Percentiles rank a stretch among this genome's conserved stretches.
These are phyloP conservation scores for Rhodotorula taiwanensis DNA, from an alignment of 768 basidiomycete genomes.

Conservation along the genomic window DNA sequence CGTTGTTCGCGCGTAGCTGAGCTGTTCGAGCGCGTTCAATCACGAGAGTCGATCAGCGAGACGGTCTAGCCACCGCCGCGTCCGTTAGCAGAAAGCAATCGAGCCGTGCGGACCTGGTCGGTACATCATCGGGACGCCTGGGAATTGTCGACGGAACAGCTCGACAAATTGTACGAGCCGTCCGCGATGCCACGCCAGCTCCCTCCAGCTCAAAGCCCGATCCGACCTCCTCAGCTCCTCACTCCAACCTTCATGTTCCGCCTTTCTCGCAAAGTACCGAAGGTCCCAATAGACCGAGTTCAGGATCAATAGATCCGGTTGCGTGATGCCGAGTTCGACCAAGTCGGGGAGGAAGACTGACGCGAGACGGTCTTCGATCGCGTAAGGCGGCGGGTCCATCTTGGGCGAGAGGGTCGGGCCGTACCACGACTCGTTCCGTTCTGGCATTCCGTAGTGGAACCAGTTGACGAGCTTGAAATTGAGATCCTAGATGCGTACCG, in stretches of 20 bases:
- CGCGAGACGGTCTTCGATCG: neutral
- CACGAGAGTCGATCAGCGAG: neutral
- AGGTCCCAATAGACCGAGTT: neutral
- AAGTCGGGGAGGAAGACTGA: neutral
- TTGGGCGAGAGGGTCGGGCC: neutral
- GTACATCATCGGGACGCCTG: slow-evolving; percentile 4
- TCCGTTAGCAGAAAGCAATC: neutral
- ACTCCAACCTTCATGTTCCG: neutral
- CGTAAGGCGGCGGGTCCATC: slow-evolving; percentile 1
- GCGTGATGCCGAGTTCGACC: neutral
- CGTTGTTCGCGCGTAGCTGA: neutral
- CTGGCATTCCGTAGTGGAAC: slow-evolving; percentile 16
- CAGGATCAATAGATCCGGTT: neutral
- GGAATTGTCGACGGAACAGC: neutral
- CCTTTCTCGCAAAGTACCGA: slow-evolving; percentile 10
- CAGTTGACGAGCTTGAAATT: slow-evolving; percentile 1
- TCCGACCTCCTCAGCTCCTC: neutral
- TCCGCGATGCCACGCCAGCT: slow-evolving; percentile 9
- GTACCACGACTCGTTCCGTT: slow-evolving; percentile 4
- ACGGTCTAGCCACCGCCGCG: no score
- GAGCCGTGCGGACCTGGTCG: neutral
- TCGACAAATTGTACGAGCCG: neutral
- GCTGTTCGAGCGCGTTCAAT: neutral
- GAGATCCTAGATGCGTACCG: neutral
- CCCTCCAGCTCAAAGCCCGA: neutral